Conservation (phyloP, 352 stramenopile species). For the Thraustochytrium aureum region DNA sequence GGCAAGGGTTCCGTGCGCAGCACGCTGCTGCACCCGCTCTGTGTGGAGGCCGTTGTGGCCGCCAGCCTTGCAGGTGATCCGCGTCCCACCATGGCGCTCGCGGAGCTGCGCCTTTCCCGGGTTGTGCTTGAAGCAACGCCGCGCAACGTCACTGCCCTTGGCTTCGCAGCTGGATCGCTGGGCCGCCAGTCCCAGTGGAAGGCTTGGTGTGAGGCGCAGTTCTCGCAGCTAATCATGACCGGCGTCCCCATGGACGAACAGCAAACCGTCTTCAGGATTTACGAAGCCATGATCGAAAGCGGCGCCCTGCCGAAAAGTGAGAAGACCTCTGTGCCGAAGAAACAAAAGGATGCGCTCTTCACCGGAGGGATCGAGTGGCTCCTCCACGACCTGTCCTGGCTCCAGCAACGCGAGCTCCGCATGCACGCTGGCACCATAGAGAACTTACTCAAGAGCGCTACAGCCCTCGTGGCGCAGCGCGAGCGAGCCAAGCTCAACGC, state of each 20-base stretch:
- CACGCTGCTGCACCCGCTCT: conserved; percentile 17
- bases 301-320: conserved; percentile 12
- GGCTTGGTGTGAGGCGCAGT: conserved; percentile 17
- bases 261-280: conserved; percentile 7
- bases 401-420: conserved; percentile 19
- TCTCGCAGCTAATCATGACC: not conserved
- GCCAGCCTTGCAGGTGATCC: conserved; percentile 26
- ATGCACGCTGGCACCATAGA: not conserved
- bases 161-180: not conserved
- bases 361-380: conserved; percentile 5
- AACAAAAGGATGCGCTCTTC: too few species aligned
- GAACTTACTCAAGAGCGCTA: conserved; percentile 6
- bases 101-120: conserved; percentile 2
- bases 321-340: too few species aligned
- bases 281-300: conserved; percentile 39
- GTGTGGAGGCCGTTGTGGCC: conserved; percentile 17
- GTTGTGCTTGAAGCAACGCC: not conserved
- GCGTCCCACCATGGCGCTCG: conserved; percentile 22
- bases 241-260: conserved; percentile 26
- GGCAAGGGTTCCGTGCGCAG: not conserved
- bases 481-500: not conserved
- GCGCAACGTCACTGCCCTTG: not conserved
- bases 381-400: conserved; percentile 27
- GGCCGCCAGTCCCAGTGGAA: conserved; percentile 30
- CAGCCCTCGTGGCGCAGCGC: conserved; percentile 27